phyloP scores from a whole-genome alignment of 164 flowering plant genomes.

The Vitis riparia region DNA sequence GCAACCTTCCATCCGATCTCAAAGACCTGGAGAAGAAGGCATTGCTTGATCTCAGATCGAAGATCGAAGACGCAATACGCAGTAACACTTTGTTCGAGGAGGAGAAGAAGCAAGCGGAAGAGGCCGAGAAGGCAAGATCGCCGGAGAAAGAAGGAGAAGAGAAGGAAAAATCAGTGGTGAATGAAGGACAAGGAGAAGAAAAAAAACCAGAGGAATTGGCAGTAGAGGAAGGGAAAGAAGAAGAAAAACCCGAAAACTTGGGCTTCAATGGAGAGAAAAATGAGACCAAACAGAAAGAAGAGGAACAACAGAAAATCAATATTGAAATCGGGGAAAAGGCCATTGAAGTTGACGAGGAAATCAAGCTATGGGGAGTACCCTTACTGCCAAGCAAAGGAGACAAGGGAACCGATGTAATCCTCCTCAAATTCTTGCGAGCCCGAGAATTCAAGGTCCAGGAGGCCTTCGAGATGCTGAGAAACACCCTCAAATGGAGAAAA shows the following conservation, averaged over 20 bases:
- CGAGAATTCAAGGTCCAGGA: slow-evolving; percentile 29
- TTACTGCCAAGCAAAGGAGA: slow-evolving; percentile 18
- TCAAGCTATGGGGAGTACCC: slow-evolving; percentile 22
- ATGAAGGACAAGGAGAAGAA: background rate
- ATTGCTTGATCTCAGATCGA: slow-evolving; percentile 39
- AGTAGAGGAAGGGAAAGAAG: background rate
- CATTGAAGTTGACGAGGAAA: background rate
- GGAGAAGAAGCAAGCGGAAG: background rate
- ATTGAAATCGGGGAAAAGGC: background rate
- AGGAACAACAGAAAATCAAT: background rate
- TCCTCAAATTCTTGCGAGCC: slow-evolving; percentile 28
- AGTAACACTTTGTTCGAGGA: slow-evolving; percentile 29
- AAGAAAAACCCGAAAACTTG: background rate
- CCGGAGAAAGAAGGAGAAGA: background rate
- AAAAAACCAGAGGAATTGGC: background rate
- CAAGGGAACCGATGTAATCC: slow-evolving; percentile 22
- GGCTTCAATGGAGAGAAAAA: no score
- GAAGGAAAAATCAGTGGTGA: background rate
- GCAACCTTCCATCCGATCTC: slow-evolving; percentile 37
- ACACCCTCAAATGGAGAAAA: slow-evolving; percentile 16
- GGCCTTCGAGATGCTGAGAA: slow-evolving; percentile 20
- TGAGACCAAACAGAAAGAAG: no score
- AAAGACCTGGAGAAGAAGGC: slow-evolving; percentile 54
- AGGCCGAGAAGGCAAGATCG: background rate
- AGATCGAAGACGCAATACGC: slow-evolving; percentile 50